A percentile compares a stretch with the other conserved stretches of the same genome.
Evolutionary conservation across 2,329 filamentous ascomycete species (phyloP).

Genomic region (Pyrenophora seminiperda): DNA sequence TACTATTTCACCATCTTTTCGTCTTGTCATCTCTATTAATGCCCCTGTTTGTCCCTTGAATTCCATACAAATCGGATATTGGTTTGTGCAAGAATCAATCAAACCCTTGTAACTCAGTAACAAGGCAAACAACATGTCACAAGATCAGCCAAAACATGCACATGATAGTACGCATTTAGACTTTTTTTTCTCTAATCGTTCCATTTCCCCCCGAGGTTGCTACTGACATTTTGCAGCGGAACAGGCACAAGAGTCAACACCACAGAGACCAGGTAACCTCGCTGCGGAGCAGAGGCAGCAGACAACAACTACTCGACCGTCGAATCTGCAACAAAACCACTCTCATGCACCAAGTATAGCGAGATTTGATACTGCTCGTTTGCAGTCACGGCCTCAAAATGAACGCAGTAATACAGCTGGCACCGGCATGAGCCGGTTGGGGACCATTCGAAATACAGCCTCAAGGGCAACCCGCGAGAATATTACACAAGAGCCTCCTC

Average conservation of each 20-base stretch:
- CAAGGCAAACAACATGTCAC: constrained; percentile 14
- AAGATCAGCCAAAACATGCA: constrained; percentile 8
- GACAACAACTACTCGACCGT: constrained; percentile 12
- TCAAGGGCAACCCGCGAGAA: constrained; percentile 21
- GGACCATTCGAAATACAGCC: constrained; percentile 16
- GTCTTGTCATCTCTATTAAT: not conserved
- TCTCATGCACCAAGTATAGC: constrained; percentile 25
- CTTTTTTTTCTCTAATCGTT: not conserved
- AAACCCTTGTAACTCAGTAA: not conserved
- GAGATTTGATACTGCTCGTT: constrained; percentile 18
- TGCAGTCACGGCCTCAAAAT: constrained; percentile 12
- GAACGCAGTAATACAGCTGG: constrained; percentile 13
- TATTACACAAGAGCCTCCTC: constrained; percentile 13
- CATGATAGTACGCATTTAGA: constrained; percentile 6
- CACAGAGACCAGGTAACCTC: constrained; percentile 5
- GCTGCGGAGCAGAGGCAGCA: constrained; percentile 11
- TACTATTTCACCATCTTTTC: constrained; percentile 3
- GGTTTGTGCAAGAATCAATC: not conserved
- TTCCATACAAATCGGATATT: not conserved
- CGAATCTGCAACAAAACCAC: constrained; percentile 15
- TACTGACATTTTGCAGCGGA: constrained; percentile 4
- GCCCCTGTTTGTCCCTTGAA: constrained; percentile 1
- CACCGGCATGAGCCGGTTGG: constrained; percentile 17
- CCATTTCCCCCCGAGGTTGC: not conserved
- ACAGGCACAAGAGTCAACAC: not conserved